Conservation (phyloP, 805 yeast species). For the Wickerhamiella slavikovae region DNA sequence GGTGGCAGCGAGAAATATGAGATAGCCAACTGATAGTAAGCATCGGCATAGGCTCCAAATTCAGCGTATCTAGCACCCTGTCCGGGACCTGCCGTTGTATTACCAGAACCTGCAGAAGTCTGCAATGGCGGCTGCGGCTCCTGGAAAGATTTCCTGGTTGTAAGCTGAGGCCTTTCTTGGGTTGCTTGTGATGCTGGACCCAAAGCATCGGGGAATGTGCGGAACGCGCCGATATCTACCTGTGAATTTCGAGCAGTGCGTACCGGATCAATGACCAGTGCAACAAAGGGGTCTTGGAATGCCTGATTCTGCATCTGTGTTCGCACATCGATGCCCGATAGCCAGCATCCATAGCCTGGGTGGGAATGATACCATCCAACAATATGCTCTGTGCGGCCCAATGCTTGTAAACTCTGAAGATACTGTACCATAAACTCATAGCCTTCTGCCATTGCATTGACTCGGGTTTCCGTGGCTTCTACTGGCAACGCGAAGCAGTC, state of each 20-base stretch:
- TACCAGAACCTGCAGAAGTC: neutral
- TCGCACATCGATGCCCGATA: conserved; percentile 79
- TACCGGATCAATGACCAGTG: conserved; percentile 93
- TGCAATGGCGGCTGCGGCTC: too few species aligned
- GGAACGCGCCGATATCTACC: conserved; percentile 93
- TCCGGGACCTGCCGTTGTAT: neutral
- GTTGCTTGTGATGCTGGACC: neutral
- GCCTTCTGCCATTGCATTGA: conserved; percentile 83
- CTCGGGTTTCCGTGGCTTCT: conserved; percentile 89
- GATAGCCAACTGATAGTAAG: conserved; percentile 46
- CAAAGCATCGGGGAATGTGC: conserved; percentile 18
- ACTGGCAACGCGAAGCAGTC: conserved; percentile 82
- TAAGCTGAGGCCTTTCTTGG: neutral
- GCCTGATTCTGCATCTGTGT: conserved; percentile 95
- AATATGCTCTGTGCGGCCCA: conserved; percentile 41
- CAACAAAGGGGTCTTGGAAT: conserved; percentile 85
- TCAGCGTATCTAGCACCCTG: conserved; percentile 18
- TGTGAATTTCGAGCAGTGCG: conserved; percentile 83
- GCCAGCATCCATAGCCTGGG: conserved; percentile 99
- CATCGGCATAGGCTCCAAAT: conserved; percentile 49
- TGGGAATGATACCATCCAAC: conserved; percentile 99
- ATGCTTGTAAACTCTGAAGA: conserved; percentile 30
- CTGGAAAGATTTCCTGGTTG: neutral
- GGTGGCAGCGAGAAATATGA: conserved; percentile 32
- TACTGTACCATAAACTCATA: conserved; percentile 89